Percentiles rank a stretch among this genome's conserved stretches.
phyloP scores from a whole-genome alignment of 2,329 filamentous ascomycete species.

The Colletotrichum theobromicola region DNA sequence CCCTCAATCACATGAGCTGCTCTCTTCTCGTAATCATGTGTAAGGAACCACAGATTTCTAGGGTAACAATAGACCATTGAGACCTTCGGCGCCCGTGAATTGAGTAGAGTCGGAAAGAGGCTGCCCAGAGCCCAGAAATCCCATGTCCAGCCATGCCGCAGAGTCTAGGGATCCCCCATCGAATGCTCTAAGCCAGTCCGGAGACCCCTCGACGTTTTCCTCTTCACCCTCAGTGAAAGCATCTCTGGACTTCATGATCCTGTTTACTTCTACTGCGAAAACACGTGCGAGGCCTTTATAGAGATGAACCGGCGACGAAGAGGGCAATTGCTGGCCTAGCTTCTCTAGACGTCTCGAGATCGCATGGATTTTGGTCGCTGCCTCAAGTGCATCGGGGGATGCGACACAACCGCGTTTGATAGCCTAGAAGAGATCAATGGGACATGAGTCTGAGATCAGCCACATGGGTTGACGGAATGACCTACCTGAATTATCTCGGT shows the following conservation, averaged over 20 bases:
- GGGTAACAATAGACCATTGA: neutral
- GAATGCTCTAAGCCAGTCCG: neutral
- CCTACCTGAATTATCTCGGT: conserved; percentile 25
- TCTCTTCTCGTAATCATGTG: neutral
- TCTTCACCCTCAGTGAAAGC: neutral
- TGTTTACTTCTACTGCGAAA: neutral
- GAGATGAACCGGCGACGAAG: neutral
- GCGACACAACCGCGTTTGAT: neutral
- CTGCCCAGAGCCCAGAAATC: neutral
- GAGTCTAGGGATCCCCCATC: neutral
- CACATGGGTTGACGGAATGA: neutral
- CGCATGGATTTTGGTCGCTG: neutral
- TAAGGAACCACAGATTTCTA: neutral
- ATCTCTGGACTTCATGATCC: neutral
- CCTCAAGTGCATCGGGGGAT: neutral
- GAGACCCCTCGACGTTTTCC: neutral
- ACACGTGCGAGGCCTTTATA: neutral
- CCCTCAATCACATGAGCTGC: neutral
- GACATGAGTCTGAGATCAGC: neutral
- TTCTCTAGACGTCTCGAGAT: neutral
- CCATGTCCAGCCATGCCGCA: neutral
- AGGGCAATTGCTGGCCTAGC: neutral
- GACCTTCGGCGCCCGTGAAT: neutral
- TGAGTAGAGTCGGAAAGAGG: neutral
- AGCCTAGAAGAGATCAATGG: neutral